Base-by-base conservation (phyloP, 495 filamentous ascomycete genomes). In the Delitschia confertaspora region DNA sequence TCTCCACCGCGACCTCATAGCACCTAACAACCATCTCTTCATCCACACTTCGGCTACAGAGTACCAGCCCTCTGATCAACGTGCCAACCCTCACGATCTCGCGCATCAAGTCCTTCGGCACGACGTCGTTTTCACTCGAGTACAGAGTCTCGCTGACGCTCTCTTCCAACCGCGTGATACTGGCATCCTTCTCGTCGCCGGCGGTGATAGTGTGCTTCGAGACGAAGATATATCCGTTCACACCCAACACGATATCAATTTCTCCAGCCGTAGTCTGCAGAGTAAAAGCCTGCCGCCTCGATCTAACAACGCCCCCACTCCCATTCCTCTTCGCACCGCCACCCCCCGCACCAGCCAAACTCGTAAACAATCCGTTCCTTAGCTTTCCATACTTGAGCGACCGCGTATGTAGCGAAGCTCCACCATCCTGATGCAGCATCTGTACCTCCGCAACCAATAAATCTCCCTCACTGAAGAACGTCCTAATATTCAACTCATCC, bases 191-290 rank as follows among this genome's bases (percentile, higher is more conserved):
- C 11, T 65, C 65, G 9, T 69, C 70, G 4, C 67, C 67, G 30
- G 79, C 71, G 1, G 76, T 60, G n/a, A 68, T 65, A 4, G 61
- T 65, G 53, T 87, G 82, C 67, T 85, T 88, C 53, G 79, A 76
- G 51, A 98, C 87, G 82, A 84, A 95, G 40, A 96, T 84, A 56
- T 86, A 95, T 4, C 91, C 91, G 58, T 98, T 98, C 9, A 98
- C 89, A 0, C 91, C 91, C 4, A 96, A 67, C 22, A 94, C 71
- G 8, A 96, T 76, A 60, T 95, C 86, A 14, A 98, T 73, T 24
- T 82, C 75, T 26, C 83, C 83, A 0, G 82, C 89, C 7, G 72
- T 71, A 6, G 76, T 77, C 22, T 72, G 69, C 24, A 95, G 60
- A 0, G 85, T 85, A 74, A 87, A 91, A n/a, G 88, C 77, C 65